Base-by-base conservation (phyloP, 805 yeast species). In the Priceomyces fermenticarens region DNA sequence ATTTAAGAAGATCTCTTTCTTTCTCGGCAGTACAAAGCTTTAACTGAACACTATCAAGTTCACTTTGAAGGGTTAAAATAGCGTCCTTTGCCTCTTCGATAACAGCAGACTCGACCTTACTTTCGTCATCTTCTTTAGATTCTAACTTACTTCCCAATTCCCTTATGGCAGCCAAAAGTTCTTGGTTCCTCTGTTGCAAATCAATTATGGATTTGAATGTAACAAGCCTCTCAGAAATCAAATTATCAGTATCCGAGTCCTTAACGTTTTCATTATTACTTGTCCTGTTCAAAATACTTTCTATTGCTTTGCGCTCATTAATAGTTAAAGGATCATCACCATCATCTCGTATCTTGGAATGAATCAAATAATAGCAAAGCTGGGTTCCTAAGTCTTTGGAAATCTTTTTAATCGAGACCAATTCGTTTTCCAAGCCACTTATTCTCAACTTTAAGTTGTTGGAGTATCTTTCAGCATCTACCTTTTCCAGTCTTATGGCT, bases 341-440 rank as follows among this genome's bases (percentile, higher is more conserved):
- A 38, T 72, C 73, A 10, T 73, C 77, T 35, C 80, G 72, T 1
- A 84, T 65, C 23, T 80, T 71, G 2, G 86, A 70, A 54, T 85
- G 88, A 11, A 84, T 75, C 30, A 91, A 69, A 29, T 89, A 70
- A 36, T 73, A 75, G 49, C 86, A 88, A n/a, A 93, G 75, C 58
- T 91, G 98, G 32, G 81, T 79, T 5, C 95, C 86, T 30, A 91
- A 65, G 54, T 91, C 97, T 23, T 73, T 64, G 32, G 83, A 76
- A 47, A 83, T 80, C 42, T 74, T 77, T 34, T 74, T 71, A 46
- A 85, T 58, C 4, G 76, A 64, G 11, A 57, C 62, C 10, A 74
- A 55, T 48, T 80, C 83, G 17, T 65, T 58, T 46, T 72, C 73
- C 32, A 66, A 59, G 40, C 78, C 84, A 10, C 61, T 54, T 36